Evolutionary conservation across 305 asterid species (phyloP), one percentile per base, ranked within the genome.

Genomic region (Fraxinus platypoda): DNA sequence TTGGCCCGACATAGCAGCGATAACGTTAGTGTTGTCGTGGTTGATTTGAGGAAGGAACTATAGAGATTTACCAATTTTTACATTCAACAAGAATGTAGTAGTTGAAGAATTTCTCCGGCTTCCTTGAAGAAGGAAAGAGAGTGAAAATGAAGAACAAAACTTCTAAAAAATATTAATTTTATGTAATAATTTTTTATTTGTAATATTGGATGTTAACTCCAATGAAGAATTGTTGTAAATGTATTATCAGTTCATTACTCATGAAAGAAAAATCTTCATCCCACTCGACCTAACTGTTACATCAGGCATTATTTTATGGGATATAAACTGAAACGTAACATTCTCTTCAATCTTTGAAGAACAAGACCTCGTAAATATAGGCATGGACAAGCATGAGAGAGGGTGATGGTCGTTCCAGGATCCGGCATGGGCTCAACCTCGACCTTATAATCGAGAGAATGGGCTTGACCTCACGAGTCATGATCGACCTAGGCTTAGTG

Each of bases 11-110:
- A 85, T 5, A 94, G 95, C 83, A 76, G 91, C 9, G 99, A 95
- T 84, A 95, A 95, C 80, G 94, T 94, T 3, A 95, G 97, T 23
- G 99, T 95, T 0, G 95, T 93, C 19, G 99, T 95, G 74, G 92
- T 95, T 64, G 97, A 95, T 87, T 68, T 95, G 88, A 87, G 97
- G 83, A 93, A 78, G 77, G 75, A 21, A 17, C 72, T 66, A 76
- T 35, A 52, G 34, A 35, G 52, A 70, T 30, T 70, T 70, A 6
- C 23, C 75, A 0, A 15, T 21, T 70, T 70, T 70, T 70, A 28
- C 41, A 15, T 30, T 70, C 34, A 4, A 70, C 75, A 70, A 70
- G 4, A 70, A 4, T 70, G 41, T 33, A 13, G 75, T 5, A 64
- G 73, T 64, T 25, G 30, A 34, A 11, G 34, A 30, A 11, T 28